Evolutionary conservation across 768 basidiomycete species (phyloP).

Genomic region (Coprinopsis sp.): DNA sequence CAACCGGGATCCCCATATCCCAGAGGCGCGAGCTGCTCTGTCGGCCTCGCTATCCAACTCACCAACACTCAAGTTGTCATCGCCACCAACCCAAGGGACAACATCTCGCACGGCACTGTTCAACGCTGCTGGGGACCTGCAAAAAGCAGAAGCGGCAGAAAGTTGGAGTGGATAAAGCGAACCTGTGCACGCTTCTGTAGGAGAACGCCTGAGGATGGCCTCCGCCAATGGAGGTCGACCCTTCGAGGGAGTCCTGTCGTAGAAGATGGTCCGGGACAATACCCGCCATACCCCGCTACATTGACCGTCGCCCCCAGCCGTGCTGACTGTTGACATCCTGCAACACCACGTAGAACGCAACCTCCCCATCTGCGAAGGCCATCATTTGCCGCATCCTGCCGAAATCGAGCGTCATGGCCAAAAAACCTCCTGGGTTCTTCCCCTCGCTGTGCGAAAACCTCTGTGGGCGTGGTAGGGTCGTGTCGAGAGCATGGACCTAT

Average conservation of each 20-base stretch:
- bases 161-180: no score
- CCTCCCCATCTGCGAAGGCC: constrained; percentile 18
- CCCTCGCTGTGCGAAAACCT: constrained; percentile 52
- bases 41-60: neutral
- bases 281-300: no score
- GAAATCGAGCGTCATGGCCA: constrained; percentile 42
- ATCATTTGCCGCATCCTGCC: constrained; percentile 6
- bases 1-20: constrained; percentile 39
- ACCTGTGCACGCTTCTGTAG: constrained; percentile 33
- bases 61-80: neutral
- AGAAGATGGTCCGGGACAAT: no score
- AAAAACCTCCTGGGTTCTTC: constrained; percentile 40
- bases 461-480: constrained; percentile 66
- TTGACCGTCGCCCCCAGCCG: no score
- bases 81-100: constrained; percentile 11
- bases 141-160: no score
- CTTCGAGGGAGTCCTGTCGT: no score
- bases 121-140: constrained; percentile 30
- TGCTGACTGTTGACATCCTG: no score
- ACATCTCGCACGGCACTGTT: constrained; percentile 28
- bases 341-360: no score
- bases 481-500: constrained; percentile 66
- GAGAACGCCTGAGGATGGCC: constrained; percentile 24
- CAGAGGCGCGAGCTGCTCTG: constrained; percentile 5
- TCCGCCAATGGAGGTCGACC: no score